Evolutionary conservation across 768 basidiomycete species (phyloP).

Genomic region (Lentinus brumalis): DNA sequence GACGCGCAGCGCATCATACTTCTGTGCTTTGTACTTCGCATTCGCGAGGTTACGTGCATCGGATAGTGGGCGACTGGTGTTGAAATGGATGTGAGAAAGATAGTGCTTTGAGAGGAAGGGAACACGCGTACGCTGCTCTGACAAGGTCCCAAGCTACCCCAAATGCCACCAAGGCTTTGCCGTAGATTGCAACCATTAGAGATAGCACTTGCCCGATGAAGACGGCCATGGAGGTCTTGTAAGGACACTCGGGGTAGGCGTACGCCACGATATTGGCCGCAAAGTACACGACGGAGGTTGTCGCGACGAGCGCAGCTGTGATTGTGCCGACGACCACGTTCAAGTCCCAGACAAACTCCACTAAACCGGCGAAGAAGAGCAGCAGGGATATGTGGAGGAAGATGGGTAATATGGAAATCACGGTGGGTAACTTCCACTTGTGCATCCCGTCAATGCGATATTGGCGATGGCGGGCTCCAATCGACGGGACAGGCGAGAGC

Average conservation of each 20-base stretch:
- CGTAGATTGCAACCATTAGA: background rate
- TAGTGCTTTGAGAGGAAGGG: background rate
- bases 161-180: background rate
- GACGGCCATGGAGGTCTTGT: slow-evolving; percentile 20
- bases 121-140: background rate
- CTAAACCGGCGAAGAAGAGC: slow-evolving; percentile 51
- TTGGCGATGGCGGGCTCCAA: slow-evolving; percentile 44
- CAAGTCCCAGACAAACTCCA: slow-evolving; percentile 42
- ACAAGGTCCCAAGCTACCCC: background rate
- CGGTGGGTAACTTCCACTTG: slow-evolving; percentile 38
- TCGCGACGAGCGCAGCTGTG: slow-evolving; percentile 1
- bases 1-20: background rate
- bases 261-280: slow-evolving; percentile 18
- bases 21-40: background rate
- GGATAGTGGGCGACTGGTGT: no score
- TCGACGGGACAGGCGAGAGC: slow-evolving; percentile 30
- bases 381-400: slow-evolving; percentile 52
- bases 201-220: background rate
- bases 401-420: slow-evolving; percentile 45
- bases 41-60: background rate
- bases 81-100: no score
- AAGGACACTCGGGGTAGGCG: slow-evolving; percentile 19
- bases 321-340: slow-evolving; percentile 17
- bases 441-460: slow-evolving; percentile 43
- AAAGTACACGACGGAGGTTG: slow-evolving; percentile 19